Evolutionary conservation across 2,329 filamentous ascomycete genomes (phyloP), one percentile per base, ranked within the genome.

Genomic region (Dothiorella sarmentorum): DNA sequence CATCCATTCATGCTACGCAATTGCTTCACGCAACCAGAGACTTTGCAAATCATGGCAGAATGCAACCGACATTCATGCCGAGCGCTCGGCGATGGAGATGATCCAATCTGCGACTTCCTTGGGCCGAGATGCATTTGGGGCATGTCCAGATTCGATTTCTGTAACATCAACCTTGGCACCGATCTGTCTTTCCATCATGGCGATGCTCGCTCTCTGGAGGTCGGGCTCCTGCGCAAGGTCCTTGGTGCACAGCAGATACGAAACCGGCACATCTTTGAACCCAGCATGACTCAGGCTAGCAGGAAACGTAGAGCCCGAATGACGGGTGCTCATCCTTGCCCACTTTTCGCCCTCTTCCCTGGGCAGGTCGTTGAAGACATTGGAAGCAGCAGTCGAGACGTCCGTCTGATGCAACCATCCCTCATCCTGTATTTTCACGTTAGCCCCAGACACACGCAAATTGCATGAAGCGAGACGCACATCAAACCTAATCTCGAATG

Each of bases 241-340:
- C 0, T 69, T 60, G 43, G 73, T 70, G 37, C 71, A 73, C 10
- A 78, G 2, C 7, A 78, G 63, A 59, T 73, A 79, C 1, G 71
- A 76, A 2, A 73, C 71, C 0, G 72, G 72, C 1, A 76, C 65
- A 33, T 77, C 68, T 57, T 72, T 73, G 60, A 76, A 78, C 0
- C 74, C 75, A 2, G 70, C 60, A 61, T 78, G 67, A 1, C 71
- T 75, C 38, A 78, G 60, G 3, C 64, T 61, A 18, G 66, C 66
- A 0, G 43, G 56, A 61, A 78, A 78, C 43, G 67, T 69, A 10
- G 65, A 58, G 7, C 66, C 61, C 0, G 72, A 75, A 47, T 79
- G 76, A 11, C 61, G 62, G 2, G 61, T 38, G 27, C 67, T 66
- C 10, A 60, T 61, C 20, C 59, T 51, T 1, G 62, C 64, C 55